Evolutionary conservation across 306 rosid species (phyloP), one percentile per base, ranked within the genome.

Genomic region (Quercus berberidifolia): DNA sequence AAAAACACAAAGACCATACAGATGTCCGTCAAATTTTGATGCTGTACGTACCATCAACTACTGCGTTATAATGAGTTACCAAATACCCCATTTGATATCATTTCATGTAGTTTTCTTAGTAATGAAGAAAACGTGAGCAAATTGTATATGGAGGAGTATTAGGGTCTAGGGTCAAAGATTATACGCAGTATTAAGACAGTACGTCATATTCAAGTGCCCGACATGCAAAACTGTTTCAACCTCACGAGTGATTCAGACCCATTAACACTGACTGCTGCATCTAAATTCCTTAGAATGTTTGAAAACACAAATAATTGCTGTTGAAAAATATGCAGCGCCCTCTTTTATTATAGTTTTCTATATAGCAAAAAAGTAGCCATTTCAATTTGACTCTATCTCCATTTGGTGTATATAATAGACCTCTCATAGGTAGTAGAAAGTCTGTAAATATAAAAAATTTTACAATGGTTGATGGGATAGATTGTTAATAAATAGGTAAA

Each of bases 171-270:
- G 78, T 76, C 81, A 81, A 76, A 58, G 54, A 4, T 13, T 49
- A 6, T 13, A 65, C 19, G 51, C 21, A 38, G 30, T 19, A 70
- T 26, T 59, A 30, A 30, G 63, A 18, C 72, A 15, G 62, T 13
- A 54, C 18, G 81, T 79, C 84, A 52, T 35, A 71, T 80, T 84
- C 84, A 76, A 9, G 20, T n/a, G 7, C 14, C 78, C 79, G 68
- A 78, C 55, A 55, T 67, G 26, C 21, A 23, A 30, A 30, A 51
- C 68, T 54, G 46, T 54, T 77, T 43, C 31, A 81, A 73, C 74
- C 81, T 51, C 90, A 84, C 86, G 88, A 76, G 87, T 86, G 85
- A 80, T 82, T 83, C 82, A 68, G 86, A 86, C 72, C 19, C 57
- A 12, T 33, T 41, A 6, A 76, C 63, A 78, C 46, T 33, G 71